Percentiles rank a stretch among this genome's conserved stretches.
Evolutionary conservation across 805 yeast genomes (phyloP).

Genomic region (Ogataea nitratoaversa): DNA sequence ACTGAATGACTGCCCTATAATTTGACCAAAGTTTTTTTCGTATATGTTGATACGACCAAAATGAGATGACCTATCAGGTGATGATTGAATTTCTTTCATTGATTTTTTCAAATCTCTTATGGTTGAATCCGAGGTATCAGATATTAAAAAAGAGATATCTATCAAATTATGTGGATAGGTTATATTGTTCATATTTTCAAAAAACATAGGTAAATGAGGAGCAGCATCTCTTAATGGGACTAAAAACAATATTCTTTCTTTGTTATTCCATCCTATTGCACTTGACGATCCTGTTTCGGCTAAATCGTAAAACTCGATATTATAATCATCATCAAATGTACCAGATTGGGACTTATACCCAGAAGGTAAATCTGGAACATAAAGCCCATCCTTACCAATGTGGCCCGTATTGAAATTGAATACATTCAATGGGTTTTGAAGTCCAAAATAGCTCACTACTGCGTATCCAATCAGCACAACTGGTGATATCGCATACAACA

Average conservation of each 20-base stretch:
- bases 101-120: constrained; percentile 59
- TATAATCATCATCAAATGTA: constrained; percentile 24
- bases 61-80: constrained; percentile 51
- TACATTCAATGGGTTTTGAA: neutral
- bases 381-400: constrained; percentile 11
- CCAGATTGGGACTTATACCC: constrained; percentile 24
- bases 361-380: constrained; percentile 35
- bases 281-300: constrained; percentile 54
- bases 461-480: constrained; percentile 11
- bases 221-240: constrained; percentile 94
- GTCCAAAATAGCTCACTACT: constrained; percentile 7
- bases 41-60: constrained; percentile 82
- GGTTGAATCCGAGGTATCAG: constrained; percentile 87
- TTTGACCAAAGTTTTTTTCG: constrained; percentile 89
- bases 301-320: constrained; percentile 71
- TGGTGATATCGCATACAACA: constrained; percentile 20
- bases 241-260: constrained; percentile 76
- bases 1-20: constrained; percentile 83
- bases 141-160: constrained; percentile 78
- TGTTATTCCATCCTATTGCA: constrained; percentile 71
- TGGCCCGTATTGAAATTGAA: neutral
- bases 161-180: constrained; percentile 85
- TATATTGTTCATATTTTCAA: constrained; percentile 71
- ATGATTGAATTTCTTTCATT: constrained; percentile 60
- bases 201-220: constrained; percentile 84